Conservation (phyloP, 140 eudicot genomes). For the Ambrosia hybrid region DNA sequence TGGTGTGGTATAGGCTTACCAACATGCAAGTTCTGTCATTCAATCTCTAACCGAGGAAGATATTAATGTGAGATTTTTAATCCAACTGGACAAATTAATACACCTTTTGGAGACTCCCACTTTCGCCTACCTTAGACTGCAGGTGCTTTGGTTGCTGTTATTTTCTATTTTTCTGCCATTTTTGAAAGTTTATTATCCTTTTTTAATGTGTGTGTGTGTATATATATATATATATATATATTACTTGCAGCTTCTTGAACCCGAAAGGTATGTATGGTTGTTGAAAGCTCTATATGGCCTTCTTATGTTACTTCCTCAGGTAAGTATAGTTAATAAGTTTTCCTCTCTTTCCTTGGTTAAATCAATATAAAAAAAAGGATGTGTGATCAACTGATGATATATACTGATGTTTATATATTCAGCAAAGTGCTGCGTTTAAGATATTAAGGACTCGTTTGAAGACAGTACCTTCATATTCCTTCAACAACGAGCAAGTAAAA, state of each 20-base stretch:
- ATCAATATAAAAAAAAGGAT: not conserved
- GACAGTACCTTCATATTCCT: constrained; percentile 83
- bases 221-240: not conserved
- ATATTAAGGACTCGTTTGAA: constrained; percentile 81
- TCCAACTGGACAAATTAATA: constrained; percentile 80
- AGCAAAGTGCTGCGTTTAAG: constrained; percentile 95
- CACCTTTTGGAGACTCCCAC: constrained; percentile 86
- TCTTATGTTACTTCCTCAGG: constrained; percentile 93
- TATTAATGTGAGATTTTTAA: constrained; percentile 76
- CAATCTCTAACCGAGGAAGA: constrained; percentile 87
- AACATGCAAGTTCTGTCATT: constrained; percentile 80
- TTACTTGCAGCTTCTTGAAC: constrained; percentile 84
- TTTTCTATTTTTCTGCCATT: not conserved
- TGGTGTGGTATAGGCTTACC: constrained; percentile 54
- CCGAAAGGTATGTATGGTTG: constrained; percentile 76
- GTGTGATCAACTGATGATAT: constrained; percentile 11
- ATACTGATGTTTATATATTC: constrained; percentile 25
- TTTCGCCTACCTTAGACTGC: constrained; percentile 81
- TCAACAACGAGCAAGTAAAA: constrained; percentile 48
- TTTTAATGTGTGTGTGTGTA: too few relatives aligned
- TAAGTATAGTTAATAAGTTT: constrained; percentile 12
- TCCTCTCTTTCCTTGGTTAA: not conserved
- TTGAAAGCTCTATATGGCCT: constrained; percentile 86
- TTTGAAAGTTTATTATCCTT: not conserved
- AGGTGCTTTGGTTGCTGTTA: constrained; percentile 42